A percentile compares a stretch with the other conserved stretches of the same genome.
These are phyloP conservation scores for Tagetes erecta DNA, from an alignment of 129 eudicot genomes.

Conservation along the genomic window DNA sequence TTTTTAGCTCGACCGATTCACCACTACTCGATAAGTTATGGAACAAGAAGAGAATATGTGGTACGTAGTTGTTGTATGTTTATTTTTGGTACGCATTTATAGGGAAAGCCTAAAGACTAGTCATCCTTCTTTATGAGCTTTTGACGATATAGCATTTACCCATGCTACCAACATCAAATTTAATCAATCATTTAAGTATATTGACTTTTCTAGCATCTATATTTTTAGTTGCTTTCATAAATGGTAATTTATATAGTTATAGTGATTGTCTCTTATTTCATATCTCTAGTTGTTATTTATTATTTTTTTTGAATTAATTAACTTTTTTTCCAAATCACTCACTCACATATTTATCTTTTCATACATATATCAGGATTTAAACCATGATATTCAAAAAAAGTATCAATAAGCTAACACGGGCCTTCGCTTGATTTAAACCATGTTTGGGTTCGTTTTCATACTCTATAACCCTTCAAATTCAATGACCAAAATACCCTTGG, in stretches of 20 bases:
- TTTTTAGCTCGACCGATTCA: not conserved
- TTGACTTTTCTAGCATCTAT: not conserved
- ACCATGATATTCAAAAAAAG: too few relatives aligned
- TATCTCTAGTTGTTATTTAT: too few relatives aligned
- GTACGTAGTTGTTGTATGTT: constrained; percentile 12
- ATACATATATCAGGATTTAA: too few relatives aligned
- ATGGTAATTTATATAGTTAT: not conserved
- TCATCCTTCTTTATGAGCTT: constrained; percentile 28
- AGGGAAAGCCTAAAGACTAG: constrained; percentile 15
- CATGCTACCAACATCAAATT: constrained; percentile 18
- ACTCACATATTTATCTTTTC: too few relatives aligned
- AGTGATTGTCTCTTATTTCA: too few relatives aligned
- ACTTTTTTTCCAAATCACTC: too few relatives aligned
- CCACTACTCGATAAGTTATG: not conserved
- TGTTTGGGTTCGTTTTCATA: too few relatives aligned
- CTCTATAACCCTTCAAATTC: too few relatives aligned
- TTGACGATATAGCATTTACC: constrained; percentile 27
- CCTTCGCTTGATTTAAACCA: too few relatives aligned
- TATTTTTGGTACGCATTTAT: constrained; percentile 21
- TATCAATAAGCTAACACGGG: too few relatives aligned
- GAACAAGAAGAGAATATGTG: not conserved
- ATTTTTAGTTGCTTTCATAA: not conserved
- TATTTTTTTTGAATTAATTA: too few relatives aligned
- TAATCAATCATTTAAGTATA: not conserved
- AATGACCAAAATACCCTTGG: too few relatives aligned